Evolutionary conservation across 148 eudicot genomes (phyloP).

Genomic region (Persicaria tinctoria): DNA sequence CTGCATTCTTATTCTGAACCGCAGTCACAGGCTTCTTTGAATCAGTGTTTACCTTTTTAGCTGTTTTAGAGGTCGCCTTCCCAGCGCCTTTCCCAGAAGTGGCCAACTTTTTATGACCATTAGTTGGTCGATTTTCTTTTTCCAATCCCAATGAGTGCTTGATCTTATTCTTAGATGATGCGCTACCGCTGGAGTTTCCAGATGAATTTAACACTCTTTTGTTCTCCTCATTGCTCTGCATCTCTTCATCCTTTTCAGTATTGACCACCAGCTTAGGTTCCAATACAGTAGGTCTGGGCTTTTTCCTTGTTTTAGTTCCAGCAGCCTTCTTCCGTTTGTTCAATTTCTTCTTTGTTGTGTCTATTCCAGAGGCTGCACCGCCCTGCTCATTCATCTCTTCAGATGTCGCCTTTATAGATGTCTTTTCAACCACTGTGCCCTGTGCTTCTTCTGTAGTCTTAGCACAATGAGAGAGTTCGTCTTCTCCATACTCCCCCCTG

Average conservation of each 20-base stretch:
- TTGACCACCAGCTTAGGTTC: constrained; percentile 4
- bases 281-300: constrained; percentile 8
- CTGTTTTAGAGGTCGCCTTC: constrained; percentile 24
- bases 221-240: constrained; percentile 1
- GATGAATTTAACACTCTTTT: constrained; percentile 1
- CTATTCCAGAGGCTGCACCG: constrained; percentile 20
- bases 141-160: constrained; percentile 23
- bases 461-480: constrained; percentile 10
- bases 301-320: constrained; percentile 29
- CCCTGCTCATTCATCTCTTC: constrained; percentile 16
- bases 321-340: constrained; percentile 27
- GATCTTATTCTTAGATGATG: background rate
- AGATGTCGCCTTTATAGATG: background rate
- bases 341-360: constrained; percentile 20
- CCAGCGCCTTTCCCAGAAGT: constrained; percentile 18
- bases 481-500: constrained; percentile 14
- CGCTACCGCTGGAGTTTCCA: background rate
- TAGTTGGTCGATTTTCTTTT: constrained; percentile 40
- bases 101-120: constrained; percentile 22
- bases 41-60: constrained; percentile 18
- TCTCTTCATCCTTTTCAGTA: constrained; percentile 8
- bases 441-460: constrained; percentile 12
- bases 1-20: background rate
- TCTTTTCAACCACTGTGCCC: background rate
- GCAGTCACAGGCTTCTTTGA: constrained; percentile 13